Base-by-base conservation (phyloP, 2,329 filamentous ascomycete species). In the Aquanectria penicillioides region DNA sequence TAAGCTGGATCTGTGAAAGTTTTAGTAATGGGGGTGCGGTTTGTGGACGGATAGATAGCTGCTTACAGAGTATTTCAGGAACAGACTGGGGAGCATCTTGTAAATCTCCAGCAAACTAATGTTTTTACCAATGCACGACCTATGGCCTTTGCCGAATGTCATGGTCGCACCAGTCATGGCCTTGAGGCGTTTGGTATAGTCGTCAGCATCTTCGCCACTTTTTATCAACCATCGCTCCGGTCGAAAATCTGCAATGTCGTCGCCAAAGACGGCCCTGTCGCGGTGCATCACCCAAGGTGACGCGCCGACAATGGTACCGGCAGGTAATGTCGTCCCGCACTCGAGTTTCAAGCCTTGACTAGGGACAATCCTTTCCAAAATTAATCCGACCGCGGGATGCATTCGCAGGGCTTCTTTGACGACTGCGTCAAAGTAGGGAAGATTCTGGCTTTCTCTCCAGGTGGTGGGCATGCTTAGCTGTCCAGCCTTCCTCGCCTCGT, bases 381-480 rank as follows among this genome's bases (percentile, higher is more conserved):
- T 33, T 5, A 57, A 17, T 6, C 59, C 59, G 2, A 52, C 50
- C 2, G 54, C 48, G 9, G 58, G 58, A 28, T 61, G 54, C 6
- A 61, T 22, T 2, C 48, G 49, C 11, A 61, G 18, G 0, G 54
- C 58, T n/a, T 61, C 58, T 6, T 61, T 58, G 25, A 58, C 17
- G 4, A 58, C 22, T 22, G 48, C 55, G 5, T 61, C 48, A 5
- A 61, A 43, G 48, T 61, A 58, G 11, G 29, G 12, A n/a, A 61
- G 1, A 9, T 23, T 43, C n/a, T 55, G 34, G 34, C 40, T 47
- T 10, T 54, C 17, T 8, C 15, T 12, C 31, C 40, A 54, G 4
- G 51, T 31, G 3, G 41, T 17, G 6, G 51, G 51, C 6, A 47
- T 23, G 13, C 41, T 47, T 3, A 54, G 31, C 38, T 41, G 29